These are phyloP conservation scores for Trichosporon inkin DNA, from an alignment of 1,284 basidiomycete genomes.

Conservation along the genomic window DNA sequence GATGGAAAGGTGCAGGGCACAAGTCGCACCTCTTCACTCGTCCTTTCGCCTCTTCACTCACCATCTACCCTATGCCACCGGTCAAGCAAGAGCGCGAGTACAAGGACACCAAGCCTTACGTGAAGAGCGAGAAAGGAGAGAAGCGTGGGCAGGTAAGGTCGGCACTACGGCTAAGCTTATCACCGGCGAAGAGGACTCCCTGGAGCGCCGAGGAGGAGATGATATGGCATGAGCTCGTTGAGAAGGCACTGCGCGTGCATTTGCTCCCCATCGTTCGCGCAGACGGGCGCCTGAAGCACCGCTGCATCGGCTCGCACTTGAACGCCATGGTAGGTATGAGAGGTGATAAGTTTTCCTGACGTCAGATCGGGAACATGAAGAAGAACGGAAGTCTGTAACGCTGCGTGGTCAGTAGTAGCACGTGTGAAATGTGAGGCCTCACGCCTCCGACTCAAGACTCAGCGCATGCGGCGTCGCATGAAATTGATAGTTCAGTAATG, in stretches of 20 bases:
- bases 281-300: slow-evolving; percentile 30
- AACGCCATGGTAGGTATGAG: slow-evolving; percentile 28
- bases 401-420: not conserved
- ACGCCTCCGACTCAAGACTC: not conserved
- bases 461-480: too few species aligned
- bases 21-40: not conserved
- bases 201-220: slow-evolving; percentile 32
- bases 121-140: not conserved
- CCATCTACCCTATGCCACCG: not conserved
- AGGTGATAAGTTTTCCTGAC: not conserved
- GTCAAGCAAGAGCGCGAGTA: not conserved
- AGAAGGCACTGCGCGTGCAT: slow-evolving; percentile 10
- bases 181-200: not conserved
- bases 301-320: slow-evolving; percentile 25
- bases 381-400: slow-evolving; percentile 2
- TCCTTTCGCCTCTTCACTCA: not conserved
- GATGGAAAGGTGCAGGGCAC: not conserved
- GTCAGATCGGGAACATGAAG: slow-evolving; percentile 11
- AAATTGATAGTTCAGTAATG: too few species aligned
- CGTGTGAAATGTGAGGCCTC: not conserved
- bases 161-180: not conserved
- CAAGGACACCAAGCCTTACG: not conserved
- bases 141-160: not conserved
- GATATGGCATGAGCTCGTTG: slow-evolving; percentile 24
- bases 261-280: slow-evolving; percentile 22